Conservation (phyloP, 192 early-diverging fungal species). For the Podila horticola region DNA sequence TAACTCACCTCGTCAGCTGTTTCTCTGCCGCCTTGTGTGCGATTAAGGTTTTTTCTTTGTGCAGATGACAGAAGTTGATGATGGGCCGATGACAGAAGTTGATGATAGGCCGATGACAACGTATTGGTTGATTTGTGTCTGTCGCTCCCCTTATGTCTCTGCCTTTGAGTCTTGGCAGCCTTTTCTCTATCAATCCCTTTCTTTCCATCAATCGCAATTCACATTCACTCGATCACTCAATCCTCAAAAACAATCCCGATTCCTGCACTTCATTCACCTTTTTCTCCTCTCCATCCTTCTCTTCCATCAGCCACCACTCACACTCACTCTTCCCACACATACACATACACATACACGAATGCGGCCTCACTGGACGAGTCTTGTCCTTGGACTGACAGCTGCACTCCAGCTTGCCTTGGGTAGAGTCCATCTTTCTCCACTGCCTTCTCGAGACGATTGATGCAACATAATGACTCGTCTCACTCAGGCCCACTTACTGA, state of each 20-base stretch:
- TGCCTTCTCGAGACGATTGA: no score
- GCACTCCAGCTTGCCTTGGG: slow-evolving; percentile 22
- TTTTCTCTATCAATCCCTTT: neutral
- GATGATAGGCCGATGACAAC: no score
- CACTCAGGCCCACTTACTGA: no score
- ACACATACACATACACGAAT: neutral
- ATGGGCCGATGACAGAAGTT: no score
- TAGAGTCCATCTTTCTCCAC: neutral
- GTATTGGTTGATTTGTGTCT: no score
- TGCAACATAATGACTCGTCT: neutral
- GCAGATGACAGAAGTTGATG: no score
- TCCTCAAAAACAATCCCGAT: neutral
- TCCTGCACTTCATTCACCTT: neutral
- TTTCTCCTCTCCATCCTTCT: neutral
- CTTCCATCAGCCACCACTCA: neutral
- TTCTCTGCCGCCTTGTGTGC: neutral
- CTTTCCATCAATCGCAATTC: neutral
- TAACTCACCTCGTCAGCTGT: neutral
- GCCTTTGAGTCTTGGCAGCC: no score
- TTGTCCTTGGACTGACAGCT: slow-evolving; percentile 29
- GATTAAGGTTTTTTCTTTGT: neutral
- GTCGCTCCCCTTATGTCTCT: no score
- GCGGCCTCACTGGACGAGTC: slow-evolving; percentile 15
- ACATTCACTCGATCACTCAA: slow-evolving; percentile 1
- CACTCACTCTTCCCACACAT: neutral